Conservation (phyloP, 208 protist genomes). For the Acanthamoeba culbertsoni region DNA sequence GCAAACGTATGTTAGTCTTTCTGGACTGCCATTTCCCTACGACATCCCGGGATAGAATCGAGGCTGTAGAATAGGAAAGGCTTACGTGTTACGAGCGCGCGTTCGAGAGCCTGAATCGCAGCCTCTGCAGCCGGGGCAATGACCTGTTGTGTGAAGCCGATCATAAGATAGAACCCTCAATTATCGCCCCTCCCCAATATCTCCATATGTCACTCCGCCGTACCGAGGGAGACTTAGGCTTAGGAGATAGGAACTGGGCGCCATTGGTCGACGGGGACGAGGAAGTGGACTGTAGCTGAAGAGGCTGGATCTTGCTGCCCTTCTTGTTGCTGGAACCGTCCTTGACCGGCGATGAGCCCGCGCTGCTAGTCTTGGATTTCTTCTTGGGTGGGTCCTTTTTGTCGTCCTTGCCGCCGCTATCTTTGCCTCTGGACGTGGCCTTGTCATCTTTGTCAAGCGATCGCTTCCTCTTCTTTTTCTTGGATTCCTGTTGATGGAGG, state of each 20-base stretch:
- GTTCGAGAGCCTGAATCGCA: not conserved
- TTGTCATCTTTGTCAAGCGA: not conserved
- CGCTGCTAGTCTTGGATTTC: not conserved
- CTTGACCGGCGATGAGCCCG: not conserved
- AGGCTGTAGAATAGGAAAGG: not conserved
- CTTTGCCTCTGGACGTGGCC: not conserved
- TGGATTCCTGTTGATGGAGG: not conserved
- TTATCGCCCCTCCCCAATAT: too few relatives aligned
- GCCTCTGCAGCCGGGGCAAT: not conserved
- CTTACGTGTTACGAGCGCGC: not conserved
- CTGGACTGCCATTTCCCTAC: not conserved
- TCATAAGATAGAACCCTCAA: too few relatives aligned
- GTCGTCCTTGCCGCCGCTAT: not conserved
- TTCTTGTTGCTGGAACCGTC: not conserved
- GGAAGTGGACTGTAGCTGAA: not conserved
- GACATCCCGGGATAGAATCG: not conserved
- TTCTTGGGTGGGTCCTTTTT: constrained; percentile 22
- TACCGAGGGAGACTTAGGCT: not conserved
- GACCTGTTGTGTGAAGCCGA: not conserved
- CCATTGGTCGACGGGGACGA: not conserved
- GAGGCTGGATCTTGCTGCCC: not conserved
- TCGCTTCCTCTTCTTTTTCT: constrained; percentile 3
- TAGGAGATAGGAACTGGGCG: not conserved
- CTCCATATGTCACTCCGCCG: not conserved
- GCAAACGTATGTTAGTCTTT: not conserved